Evolutionary conservation across 139 green algal genomes (phyloP).

Genomic region (Dunaliella primolecta): DNA sequence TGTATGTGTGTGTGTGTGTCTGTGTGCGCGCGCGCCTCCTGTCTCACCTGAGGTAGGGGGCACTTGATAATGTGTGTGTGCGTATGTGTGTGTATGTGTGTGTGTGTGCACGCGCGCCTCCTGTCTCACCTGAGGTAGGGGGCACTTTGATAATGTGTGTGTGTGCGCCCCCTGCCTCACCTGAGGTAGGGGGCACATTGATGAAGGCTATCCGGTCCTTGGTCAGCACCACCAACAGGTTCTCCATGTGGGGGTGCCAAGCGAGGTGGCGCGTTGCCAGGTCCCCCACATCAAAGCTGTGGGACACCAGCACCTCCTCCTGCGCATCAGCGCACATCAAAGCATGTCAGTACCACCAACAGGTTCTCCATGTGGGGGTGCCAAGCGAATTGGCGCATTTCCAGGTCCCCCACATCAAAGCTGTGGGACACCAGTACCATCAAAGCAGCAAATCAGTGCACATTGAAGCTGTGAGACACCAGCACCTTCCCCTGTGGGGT

Average conservation of each 20-base stretch:
- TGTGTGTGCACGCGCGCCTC: too few species aligned
- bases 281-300: slow-evolving; percentile 5
- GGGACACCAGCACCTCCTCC: slow-evolving; percentile 32
- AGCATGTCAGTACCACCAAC: slow-evolving; percentile 41
- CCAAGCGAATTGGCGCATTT: slow-evolving; percentile 33
- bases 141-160: too few species aligned
- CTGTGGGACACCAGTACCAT: slow-evolving; percentile 29
- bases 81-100: not conserved
- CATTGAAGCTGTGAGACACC: too few species aligned
- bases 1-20: not conserved
- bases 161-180: slow-evolving; percentile 29
- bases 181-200: slow-evolving; percentile 26
- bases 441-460: too few species aligned
- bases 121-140: too few species aligned
- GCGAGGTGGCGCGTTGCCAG: slow-evolving; percentile 15
- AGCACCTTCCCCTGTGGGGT: too few species aligned
- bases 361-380: slow-evolving; percentile 44
- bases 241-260: slow-evolving; percentile 48
- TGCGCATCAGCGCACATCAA: not conserved
- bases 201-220: slow-evolving; percentile 35
- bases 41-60: too few species aligned
- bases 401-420: not conserved
- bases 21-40: too few species aligned
- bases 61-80: not conserved
- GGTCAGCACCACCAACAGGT: slow-evolving; percentile 47